Conservation (phyloP, 177 flowering plant species). For the Vitis hybrid region DNA sequence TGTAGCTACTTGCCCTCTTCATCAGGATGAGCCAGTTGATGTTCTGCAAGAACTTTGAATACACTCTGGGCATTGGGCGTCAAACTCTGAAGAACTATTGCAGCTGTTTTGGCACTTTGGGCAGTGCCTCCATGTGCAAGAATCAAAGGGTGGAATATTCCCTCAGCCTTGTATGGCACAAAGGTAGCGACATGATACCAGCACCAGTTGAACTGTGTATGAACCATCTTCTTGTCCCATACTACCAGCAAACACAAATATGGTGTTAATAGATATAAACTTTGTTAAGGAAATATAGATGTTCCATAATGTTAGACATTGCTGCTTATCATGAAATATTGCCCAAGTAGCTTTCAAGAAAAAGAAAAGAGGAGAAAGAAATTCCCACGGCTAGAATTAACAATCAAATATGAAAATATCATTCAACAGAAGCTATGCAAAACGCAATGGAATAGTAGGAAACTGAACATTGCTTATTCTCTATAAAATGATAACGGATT, state of each 20-base stretch:
- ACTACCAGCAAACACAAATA: constrained; percentile 39
- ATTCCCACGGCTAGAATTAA: too few species aligned
- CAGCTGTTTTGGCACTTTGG: constrained; percentile 85
- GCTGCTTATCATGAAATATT: too few species aligned
- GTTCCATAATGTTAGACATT: not conserved
- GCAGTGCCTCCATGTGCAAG: constrained; percentile 64
- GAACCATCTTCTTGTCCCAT: constrained; percentile 99
- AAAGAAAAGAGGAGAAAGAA: too few species aligned
- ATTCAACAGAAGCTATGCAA: too few species aligned
- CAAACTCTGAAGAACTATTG: constrained; percentile 88
- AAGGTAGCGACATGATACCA: constrained; percentile 95
- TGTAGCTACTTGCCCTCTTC: constrained; percentile 68
- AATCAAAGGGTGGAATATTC: constrained; percentile 72
- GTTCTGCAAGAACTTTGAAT: constrained; percentile 83
- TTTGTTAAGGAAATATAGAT: not conserved
- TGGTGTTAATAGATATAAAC: not conserved
- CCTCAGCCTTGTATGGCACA: constrained; percentile 85
- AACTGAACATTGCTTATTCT: too few species aligned
- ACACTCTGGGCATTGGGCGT: constrained; percentile 98
- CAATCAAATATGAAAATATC: too few species aligned
- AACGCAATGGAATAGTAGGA: too few species aligned
- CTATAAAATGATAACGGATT: not conserved
- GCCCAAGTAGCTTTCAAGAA: too few species aligned
- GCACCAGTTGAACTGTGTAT: constrained; percentile 92
- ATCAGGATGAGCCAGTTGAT: constrained; percentile 77